Base-by-base conservation (phyloP, 192 early-diverging fungal genomes). In the Phycomyces blakesleeanus region DNA sequence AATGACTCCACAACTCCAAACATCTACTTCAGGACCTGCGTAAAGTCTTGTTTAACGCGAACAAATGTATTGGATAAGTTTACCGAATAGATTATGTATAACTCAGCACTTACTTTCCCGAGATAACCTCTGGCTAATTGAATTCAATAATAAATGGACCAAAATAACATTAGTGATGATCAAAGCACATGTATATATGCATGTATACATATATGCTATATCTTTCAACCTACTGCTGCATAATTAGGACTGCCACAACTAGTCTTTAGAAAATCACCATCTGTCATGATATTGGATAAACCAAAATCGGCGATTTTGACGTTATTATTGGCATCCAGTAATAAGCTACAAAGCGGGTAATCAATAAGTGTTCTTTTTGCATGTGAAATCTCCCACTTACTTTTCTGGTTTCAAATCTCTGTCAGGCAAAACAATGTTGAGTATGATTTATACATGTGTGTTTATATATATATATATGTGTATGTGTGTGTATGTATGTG, bases 281-380 rank as follows among this genome's bases (percentile, higher is more conserved):
- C 90, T 26, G 86, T 89, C 85, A 91, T 91, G 41, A 91, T 89
- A 68, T 93, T 94, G 5, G 97, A 96, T 67, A 99, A 83, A 5
- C 97, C 97, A 75, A 99, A 99, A 76, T 99, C 97, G 0, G 96
- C 96, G 53, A 99, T 91, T 71, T 99, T 99, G 41, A 99, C 90
- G 72, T 94, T 96, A 69, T 86, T 80, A 62, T 92, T 87, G 10
- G 88, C 85, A 76, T 98, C 95, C 47, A 99, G 80, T 50, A 99
- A 81, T 21, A 99, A 78, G 71, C 83, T 83, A 65, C 6, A 41
- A 5, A 21, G 26, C 26, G 25, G 44, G 6, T 22, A n/a, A 47
- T 40, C 8, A 39, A 16, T 34, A 12, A 44, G 56, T 11, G 14
- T 27, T n/a, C 7, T 34, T 34, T 52, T 49, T 24, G 5, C 41